Evolutionary conservation across 1,284 basidiomycete genomes (phyloP), one percentile per base, ranked within the genome.

Genomic region (Apiotrichum veenhuisii): DNA sequence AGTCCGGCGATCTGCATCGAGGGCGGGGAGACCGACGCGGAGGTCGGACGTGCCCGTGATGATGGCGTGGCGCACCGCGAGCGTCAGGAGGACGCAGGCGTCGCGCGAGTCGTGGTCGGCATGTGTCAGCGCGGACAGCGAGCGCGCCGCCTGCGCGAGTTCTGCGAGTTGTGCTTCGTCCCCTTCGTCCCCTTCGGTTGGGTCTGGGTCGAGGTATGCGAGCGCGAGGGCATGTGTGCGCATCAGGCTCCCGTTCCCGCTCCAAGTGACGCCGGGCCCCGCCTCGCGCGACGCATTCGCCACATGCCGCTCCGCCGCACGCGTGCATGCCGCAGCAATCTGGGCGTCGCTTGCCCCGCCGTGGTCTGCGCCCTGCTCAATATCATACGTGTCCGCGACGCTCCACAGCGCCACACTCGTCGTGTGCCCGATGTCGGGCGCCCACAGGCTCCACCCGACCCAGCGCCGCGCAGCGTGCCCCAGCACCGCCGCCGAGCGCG

Each of bases 21-120:
- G n/a, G 25, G 25, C 17, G 2, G 20, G 25, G 15, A 57, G 46
- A 10, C 30, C 30, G 1, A 36, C 23, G 15, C 14, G 26, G 40
- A 42, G 5, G 27, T 50, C 49, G 11, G n/a, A 30, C n/a, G 12
- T 18, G 0, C 55, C 55, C 4, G 50, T 52, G 9, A 49, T 40
- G 11, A 57, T n/a, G 17, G 51, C 55, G 15, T 37, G 30, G 9
- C 46, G 40, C 26, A 57, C 42, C 5, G 55, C 55, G 1, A 57
- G 51, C 0, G 46, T 30, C 50, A 50, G 52, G 12, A 57, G 41
- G 7, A 43, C 51, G n/a, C 46, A 47, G 2, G 50, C 55, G 41
- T 57, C 55, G 15, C 26, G 45, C 20, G 45, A 40, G 25, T 52
- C 50, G 9, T 12, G 30, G 14, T 57, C 55, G 15, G 14, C 20